Evolutionary conservation across 495 filamentous ascomycete species (phyloP), one percentile per base, ranked within the genome.

Genomic region (Bryoglossum gracile): DNA sequence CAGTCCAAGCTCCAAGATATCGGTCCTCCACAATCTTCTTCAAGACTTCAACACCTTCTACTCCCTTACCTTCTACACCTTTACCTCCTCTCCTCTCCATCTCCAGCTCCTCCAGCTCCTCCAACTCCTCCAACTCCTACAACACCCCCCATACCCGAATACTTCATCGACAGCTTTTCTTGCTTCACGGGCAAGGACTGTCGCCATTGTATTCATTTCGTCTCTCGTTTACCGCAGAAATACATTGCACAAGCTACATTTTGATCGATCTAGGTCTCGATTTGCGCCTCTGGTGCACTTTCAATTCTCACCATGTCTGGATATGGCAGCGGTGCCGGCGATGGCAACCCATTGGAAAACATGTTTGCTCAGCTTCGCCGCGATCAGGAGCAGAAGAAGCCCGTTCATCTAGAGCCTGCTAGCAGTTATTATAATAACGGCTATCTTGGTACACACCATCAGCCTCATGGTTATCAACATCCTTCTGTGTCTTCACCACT

Each of bases 11-110:
- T 41, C 46, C 34, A 26, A 2, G 4, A 11, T 13, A 17, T 43
- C 22, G 30, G 46, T 25, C 41, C 30, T 28, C 48, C 16, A 14
- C 33, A 24, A 11, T 34, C 28, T 41, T 35, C 40, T n/a, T n/a
- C n/a, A n/a, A n/a, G 26, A 21, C 28, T 18, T 25, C 39, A 44
- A 25, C 28, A 18, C 39, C 39, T 16, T 22, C n/a, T 35, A n/a
- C 32, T 3, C 48, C 43, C 6, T n/a, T 30, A 30, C 28, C 14
- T 25, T 19, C 13, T 34, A 18, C 13, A 47, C 24, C 9, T 9
- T 16, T 30, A 37, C 13, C 87, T 87, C 66, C 91, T 92, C 82
- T 91, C 92, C 80, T 91, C 91, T 8, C 32, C 11, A 39, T 32
- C 35, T 23, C 34, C 30, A 24, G 36, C 26, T 13, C 17, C 6